Conservation (phyloP, 371 early-diverging fungal species). For the Mucor saturninus region DNA sequence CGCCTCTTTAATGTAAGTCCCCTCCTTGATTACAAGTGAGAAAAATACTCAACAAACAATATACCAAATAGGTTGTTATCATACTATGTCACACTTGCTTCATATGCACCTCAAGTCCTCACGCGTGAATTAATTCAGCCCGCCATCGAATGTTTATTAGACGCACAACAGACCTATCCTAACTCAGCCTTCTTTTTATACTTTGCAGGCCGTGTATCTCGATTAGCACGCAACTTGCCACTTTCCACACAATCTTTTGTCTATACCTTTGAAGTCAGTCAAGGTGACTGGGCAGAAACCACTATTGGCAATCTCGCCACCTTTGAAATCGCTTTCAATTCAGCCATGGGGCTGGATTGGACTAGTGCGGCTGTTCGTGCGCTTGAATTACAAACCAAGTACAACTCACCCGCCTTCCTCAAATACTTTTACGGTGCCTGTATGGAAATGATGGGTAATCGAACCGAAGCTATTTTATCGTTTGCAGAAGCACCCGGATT, state of each 20-base stretch:
- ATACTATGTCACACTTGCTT: constrained; percentile 49
- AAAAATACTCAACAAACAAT: too few relatives aligned
- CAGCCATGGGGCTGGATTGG: constrained; percentile 63
- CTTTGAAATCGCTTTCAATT: constrained; percentile 65
- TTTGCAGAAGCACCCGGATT: constrained; percentile 58
- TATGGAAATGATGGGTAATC: constrained; percentile 56
- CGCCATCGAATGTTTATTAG: constrained; percentile 62
- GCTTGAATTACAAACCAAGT: constrained; percentile 48
- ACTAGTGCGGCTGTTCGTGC: constrained; percentile 48
- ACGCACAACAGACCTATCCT: constrained; percentile 61
- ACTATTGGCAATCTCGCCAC: constrained; percentile 55
- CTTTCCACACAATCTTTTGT: constrained; percentile 55
- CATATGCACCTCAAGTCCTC: constrained; percentile 53
- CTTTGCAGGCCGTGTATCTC: constrained; percentile 64
- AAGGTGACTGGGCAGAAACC: constrained; percentile 53
- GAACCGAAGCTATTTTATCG: constrained; percentile 54
- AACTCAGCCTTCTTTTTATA: constrained; percentile 69
- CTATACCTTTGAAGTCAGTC: constrained; percentile 51
- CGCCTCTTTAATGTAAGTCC: constrained; percentile 59
- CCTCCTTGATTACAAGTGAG: constrained; percentile 55
- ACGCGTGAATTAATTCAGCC: constrained; percentile 49
- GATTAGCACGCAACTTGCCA: constrained; percentile 52
- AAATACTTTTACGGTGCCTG: constrained; percentile 65
- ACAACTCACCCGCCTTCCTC: constrained; percentile 60
- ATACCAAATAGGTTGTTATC: constrained; percentile 27